Base-by-base conservation (phyloP, 139 green algal species). In the Chlorella sp. region DNA sequence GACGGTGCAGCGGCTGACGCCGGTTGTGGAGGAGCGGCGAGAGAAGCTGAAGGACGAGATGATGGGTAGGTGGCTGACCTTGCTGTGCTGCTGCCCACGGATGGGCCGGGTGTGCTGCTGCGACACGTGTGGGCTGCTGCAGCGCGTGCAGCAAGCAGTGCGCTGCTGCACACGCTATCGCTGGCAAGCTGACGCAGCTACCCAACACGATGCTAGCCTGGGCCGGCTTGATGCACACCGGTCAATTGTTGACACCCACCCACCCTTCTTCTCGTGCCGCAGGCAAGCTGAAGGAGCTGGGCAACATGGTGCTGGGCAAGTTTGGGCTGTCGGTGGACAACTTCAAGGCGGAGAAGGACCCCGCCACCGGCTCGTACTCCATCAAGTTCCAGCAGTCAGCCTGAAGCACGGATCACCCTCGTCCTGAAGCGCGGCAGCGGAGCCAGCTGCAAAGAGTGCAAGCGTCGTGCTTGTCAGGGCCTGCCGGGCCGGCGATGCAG, bases 271-370 rank as follows among this genome's bases (percentile, higher is more conserved):
- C 39, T 20, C 38, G 0, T 38, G 20, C 2, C 80, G 51, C 89
- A 95, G 93, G 91, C 38, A 98, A 99, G 89, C 87, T 99, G 20
- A 99, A 99, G 87, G 95, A 99, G 13, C 87, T 99, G 60, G 97
- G 97, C 44, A 99, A 99, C 85, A 95, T 89, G 4, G 84, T 99
- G n/a, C 86, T 99, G 26, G 97, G 97, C 73, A 96, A 98, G 73
- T 99, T 99, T 91, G 97, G 97, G 4, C 87, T 99, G 85, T 95
- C 86, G 1, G 44, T 98, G 36, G 97, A 99, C 93, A 98, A 99
- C 84, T 99, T 99, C 92, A 97, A 99, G 82, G 93, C 96, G 26
- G 93, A 96, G 64, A 94, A 99, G 89, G 97, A 99, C 87, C 96
- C 96, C 0, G 81, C 85, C 41, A 98, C 94, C 12, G 97, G 97